Conservation (phyloP, 2,329 filamentous ascomycete genomes). For the Cordyceps javanica region DNA sequence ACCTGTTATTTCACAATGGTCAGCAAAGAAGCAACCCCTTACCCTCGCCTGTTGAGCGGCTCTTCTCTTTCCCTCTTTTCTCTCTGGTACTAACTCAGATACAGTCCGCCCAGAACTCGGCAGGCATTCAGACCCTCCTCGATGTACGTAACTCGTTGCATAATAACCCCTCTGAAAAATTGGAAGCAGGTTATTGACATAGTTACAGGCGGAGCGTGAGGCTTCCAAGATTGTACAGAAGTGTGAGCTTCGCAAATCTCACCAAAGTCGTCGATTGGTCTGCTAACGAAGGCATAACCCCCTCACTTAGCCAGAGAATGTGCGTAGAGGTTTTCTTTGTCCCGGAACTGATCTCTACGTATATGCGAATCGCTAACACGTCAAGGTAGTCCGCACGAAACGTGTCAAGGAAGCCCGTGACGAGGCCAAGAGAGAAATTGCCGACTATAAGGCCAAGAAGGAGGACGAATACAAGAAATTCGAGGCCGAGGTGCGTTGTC, state of each 20-base stretch:
- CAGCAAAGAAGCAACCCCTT: background rate
- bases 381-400: constrained; percentile 65
- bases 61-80: constrained; percentile 9
- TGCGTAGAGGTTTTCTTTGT: constrained; percentile 37
- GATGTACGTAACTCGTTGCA: constrained; percentile 64
- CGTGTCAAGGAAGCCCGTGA: constrained; percentile 92
- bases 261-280: background rate
- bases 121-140: constrained; percentile 96
- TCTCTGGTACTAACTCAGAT: constrained; percentile 20
- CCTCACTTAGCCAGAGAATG: constrained; percentile 73
- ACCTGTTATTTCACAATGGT: background rate
- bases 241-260: constrained; percentile 48
- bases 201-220: constrained; percentile 83
- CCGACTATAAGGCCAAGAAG: constrained; percentile 82
- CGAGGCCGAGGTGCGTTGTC: constrained; percentile 57
- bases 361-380: background rate
- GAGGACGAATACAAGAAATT: constrained; percentile 94
- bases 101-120: constrained; percentile 96
- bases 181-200: constrained; percentile 1
- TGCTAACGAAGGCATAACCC: constrained; percentile 5
- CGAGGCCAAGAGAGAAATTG: constrained; percentile 97
- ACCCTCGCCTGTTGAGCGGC: background rate
- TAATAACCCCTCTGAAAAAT: background rate
- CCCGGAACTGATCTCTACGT: background rate
- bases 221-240: constrained; percentile 99